Evolutionary conservation across 371 early-diverging fungal species (phyloP), one percentile per base, ranked within the genome.

Genomic region (Apophysomyces variabilis): DNA sequence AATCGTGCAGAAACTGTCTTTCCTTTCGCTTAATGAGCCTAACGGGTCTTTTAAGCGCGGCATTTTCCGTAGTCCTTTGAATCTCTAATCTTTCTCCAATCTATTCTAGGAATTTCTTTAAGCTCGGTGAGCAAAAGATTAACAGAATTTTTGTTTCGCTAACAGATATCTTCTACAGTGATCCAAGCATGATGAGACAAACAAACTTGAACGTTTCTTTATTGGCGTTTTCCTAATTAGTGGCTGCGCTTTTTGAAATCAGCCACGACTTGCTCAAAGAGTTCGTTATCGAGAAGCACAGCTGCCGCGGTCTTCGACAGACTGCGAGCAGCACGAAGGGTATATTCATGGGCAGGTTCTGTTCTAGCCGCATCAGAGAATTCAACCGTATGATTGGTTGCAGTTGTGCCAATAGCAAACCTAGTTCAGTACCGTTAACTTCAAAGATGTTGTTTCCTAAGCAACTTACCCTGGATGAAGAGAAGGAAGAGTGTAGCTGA

Each of bases 361-460:
- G 92, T 86, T 64, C 80, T 72, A 0, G 92, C 87, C 7, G 75
- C 85, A 41, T 76, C 72, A 1, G 88, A 65, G 67, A 93, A 93
- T 61, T 84, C 87, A 16, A 71, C 68, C 0, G 90, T 86, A 61
- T 92, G 92, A 61, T 84, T 83, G 14, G 81, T 69, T 16, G 84
- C 76, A 7, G 64, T 60, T 2, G 68, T 66, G 54, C 68, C 64
- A 37, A 77, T 70, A 14, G 60, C 66, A 57, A 73, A 79, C 0
- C 78, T 71, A 18, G 71, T 21, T 50, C 16, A 4, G 21, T 21
- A 26, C 32, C 35, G 1, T 18, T 50, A 18, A 21, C 18, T 3
- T 0, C 3, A 26, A 26, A 26, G 32, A 1, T 3, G 32, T 26
- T 5, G 32, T 21, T 3, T 7, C 18, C 44, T 8, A 13, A 56